A percentile compares a stretch with the other conserved stretches of the same genome.
phyloP scores from a whole-genome alignment of 306 rosid genomes.

The Castanea mollissima region DNA sequence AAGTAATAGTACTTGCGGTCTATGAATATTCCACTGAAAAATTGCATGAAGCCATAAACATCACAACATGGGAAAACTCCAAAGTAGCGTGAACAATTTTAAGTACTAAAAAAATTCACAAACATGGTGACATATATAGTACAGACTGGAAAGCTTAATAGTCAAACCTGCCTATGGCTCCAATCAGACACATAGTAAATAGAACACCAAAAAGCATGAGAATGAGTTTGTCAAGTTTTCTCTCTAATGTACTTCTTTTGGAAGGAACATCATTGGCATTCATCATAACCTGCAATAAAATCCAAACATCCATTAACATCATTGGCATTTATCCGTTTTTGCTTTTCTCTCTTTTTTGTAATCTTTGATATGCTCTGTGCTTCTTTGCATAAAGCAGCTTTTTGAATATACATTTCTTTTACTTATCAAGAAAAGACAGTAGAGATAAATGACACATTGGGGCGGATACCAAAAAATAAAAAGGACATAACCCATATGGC shows the following conservation, averaged over 20 bases:
- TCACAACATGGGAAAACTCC: background rate
- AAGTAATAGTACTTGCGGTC: constrained; percentile 71
- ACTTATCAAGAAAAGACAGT: constrained; percentile 19
- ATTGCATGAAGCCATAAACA: constrained; percentile 20
- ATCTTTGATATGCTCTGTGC: too few species aligned
- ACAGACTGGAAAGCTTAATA: constrained; percentile 18
- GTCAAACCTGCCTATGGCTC: constrained; percentile 83
- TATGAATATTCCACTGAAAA: constrained; percentile 78
- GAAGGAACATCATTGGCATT: constrained; percentile 97
- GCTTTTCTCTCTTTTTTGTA: too few species aligned
- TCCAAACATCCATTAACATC: constrained; percentile 21
- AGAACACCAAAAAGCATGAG: constrained; percentile 72
- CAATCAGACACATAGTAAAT: constrained; percentile 75
- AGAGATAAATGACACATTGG: constrained; percentile 3
- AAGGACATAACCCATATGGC: background rate
- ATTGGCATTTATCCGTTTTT: background rate
- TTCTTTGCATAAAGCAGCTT: too few species aligned
- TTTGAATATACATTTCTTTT: too few species aligned
- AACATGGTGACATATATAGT: constrained; percentile 9
- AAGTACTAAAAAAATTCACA: background rate
- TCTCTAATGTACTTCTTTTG: constrained; percentile 96
- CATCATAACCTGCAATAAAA: constrained; percentile 89
- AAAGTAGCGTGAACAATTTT: background rate
- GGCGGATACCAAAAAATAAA: background rate
- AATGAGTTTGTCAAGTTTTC: constrained; percentile 95